Percentiles rank a stretch among this genome's conserved stretches.
These are phyloP conservation scores for Malania oleifera DNA, from an alignment of 164 flowering plant species.

Conservation along the genomic window DNA sequence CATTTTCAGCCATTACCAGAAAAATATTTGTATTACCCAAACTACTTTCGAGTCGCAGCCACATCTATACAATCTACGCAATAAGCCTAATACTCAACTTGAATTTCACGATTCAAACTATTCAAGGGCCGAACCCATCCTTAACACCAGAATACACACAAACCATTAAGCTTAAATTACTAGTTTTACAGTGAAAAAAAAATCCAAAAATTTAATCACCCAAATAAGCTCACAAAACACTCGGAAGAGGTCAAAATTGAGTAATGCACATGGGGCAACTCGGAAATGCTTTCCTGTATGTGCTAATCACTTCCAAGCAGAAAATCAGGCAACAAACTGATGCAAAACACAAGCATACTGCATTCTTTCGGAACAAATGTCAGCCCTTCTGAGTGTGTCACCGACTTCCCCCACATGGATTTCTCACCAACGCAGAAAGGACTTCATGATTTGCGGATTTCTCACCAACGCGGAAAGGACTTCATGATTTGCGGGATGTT, in stretches of 20 bases:
- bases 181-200: neutral
- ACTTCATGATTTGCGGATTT: slow-evolving; percentile 15
- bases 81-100: too few species aligned
- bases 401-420: neutral
- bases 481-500: slow-evolving; percentile 14
- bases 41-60: too few species aligned
- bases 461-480: neutral
- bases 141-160: neutral
- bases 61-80: too few species aligned
- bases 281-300: neutral
- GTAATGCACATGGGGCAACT: neutral
- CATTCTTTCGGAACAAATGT: neutral
- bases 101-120: neutral
- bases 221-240: neutral
- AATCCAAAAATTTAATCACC: neutral
- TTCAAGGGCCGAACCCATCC: slow-evolving; percentile 1
- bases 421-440: neutral
- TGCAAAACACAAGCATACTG: neutral
- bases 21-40: too few species aligned
- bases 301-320: slow-evolving; percentile 9
- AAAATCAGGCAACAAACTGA: neutral
- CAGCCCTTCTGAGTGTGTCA: neutral
- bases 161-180: neutral
- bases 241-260: neutral
- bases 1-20: too few species aligned